Base-by-base conservation (phyloP, 257 asterid species). In the Solanum tacnaense region DNA sequence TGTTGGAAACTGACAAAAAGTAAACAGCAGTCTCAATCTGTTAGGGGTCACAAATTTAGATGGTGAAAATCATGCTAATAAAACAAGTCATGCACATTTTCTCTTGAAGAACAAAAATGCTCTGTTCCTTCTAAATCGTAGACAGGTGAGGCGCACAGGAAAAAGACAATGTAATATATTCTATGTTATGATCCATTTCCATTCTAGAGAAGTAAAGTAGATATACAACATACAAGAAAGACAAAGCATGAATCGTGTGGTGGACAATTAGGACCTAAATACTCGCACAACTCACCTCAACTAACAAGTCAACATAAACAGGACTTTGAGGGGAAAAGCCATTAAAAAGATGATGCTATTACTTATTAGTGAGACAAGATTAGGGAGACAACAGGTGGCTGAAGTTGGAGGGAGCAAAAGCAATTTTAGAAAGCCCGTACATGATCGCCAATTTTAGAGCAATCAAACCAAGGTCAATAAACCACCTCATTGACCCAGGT, bases 1-100 rank as follows among this genome's bases (percentile, higher is more conserved):
- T 93, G 98, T 88, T 93, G 96, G 89, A 89, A 92, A 90, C 99
- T 97, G 95, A 86, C 88, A 87, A 31, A 36, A 86, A 15, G 88
- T n/a, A 86, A 81, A 72, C 82, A 89, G 60, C 35, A 29, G 39
- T 79, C 78, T 13, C 56, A 60, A 85, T 84, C 83, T 71, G 70
- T 27, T 18, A 72, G 34, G 11, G 34, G 60, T n/a, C 81, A 89
- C 70, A 39, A 46, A 27, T 81, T 81, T 46, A 18, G 41, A 81
- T 81, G 41, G 31, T 18, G 70, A 65, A 81, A 49, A 81, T 81
- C 68, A 31, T 25, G 65, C 32, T 8, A 25, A 7, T 44, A 25
- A n/a, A 46, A 29, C 25, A 46, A 81, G 85, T 18, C 85, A 18
- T 46, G 27, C 36, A 46, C 68, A 46, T 23, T 81, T 79, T 44